These are phyloP conservation scores for Xerocomus minutiporus DNA, from an alignment of 1,284 basidiomycete species.

Conservation along the genomic window DNA sequence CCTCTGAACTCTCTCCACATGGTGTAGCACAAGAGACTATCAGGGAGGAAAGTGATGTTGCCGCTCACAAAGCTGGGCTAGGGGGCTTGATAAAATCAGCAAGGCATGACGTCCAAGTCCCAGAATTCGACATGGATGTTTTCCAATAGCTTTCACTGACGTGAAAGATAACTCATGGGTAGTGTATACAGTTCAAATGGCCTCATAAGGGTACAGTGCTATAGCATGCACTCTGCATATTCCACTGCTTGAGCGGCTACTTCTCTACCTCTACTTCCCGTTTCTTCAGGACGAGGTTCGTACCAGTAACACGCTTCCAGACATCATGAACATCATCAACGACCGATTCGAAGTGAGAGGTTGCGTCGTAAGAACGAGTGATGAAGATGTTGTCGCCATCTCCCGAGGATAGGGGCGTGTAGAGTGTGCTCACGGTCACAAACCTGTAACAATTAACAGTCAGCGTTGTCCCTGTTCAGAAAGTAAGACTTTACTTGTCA, in stretches of 20 bases:
- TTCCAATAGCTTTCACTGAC: constrained; percentile 15
- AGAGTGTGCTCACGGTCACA: constrained; percentile 83
- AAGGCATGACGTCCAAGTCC: constrained; percentile 79
- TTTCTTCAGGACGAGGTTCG: constrained; percentile 79
- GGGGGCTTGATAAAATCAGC: constrained; percentile 83
- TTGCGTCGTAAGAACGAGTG: constrained; percentile 97
- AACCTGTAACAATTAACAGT: constrained; percentile 56
- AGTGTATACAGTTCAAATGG: constrained; percentile 6
- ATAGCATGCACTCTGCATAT: constrained; percentile 9
- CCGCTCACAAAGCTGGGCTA: constrained; percentile 67
- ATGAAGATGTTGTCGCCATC: constrained; percentile 88
- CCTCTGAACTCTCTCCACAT: constrained; percentile 37
- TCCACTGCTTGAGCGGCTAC: constrained; percentile 32
- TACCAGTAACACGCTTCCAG: constrained; percentile 81
- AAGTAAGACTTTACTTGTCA: constrained; percentile 68
- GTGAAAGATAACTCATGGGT: constrained; percentile 1
- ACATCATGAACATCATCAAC: constrained; percentile 93
- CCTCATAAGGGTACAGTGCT: constrained; percentile 13
- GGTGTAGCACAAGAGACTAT: constrained; percentile 30
- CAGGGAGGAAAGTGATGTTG: constrained; percentile 52
- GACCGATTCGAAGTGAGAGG: constrained; percentile 98
- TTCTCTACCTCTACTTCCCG: constrained; percentile 66
- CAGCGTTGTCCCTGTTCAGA: constrained; percentile 3
- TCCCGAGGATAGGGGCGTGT: constrained; percentile 85
- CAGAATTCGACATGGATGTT: constrained; percentile 83